Evolutionary conservation across 345 rosid species (phyloP).

Genomic region (Brassica juncea): DNA sequence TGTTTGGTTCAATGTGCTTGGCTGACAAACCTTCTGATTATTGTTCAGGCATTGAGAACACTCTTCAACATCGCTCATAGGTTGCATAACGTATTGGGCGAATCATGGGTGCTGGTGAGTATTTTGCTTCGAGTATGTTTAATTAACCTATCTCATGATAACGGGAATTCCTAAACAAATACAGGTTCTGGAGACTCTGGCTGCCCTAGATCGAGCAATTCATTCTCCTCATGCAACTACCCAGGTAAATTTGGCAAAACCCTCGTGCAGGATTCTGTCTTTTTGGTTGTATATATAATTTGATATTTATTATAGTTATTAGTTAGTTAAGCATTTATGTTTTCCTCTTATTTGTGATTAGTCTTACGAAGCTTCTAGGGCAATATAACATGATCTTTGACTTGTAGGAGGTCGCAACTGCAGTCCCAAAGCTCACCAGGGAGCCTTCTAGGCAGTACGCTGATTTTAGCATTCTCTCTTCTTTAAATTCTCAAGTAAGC

Average conservation of each 20-base stretch:
- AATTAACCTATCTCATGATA: conserved; percentile 28
- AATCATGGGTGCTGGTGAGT: conserved; percentile 99
- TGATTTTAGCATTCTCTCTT: conserved; percentile 83
- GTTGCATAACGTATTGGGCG: conserved; percentile 90
- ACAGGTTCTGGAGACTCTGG: conserved; percentile 93
- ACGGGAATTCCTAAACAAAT: conserved; percentile 31
- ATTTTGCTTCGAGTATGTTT: conserved; percentile 31
- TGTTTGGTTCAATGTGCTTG: conserved; percentile 4
- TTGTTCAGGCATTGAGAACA: conserved; percentile 82
- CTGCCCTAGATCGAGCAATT: conserved; percentile 88
- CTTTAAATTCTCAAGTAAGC: conserved; percentile 78
- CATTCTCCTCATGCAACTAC: conserved; percentile 96
- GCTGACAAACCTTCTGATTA: conserved; percentile 27
- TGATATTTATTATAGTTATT: conserved; percentile 9
- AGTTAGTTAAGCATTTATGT: neutral
- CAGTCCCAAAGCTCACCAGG: conserved; percentile 73
- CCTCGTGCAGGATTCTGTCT: conserved; percentile 5
- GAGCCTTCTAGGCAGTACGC: conserved; percentile 80
- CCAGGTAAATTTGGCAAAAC: conserved; percentile 58
- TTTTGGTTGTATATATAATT: conserved; percentile 15
- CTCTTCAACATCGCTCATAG: conserved; percentile 96
- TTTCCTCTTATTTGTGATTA: conserved; percentile 14
- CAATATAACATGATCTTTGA: conserved; percentile 18
- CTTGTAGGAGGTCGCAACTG: conserved; percentile 73
- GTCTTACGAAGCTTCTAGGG: conserved; percentile 2